Base-by-base conservation (phyloP, 148 eudicot species). In the Camellia sinensis region DNA sequence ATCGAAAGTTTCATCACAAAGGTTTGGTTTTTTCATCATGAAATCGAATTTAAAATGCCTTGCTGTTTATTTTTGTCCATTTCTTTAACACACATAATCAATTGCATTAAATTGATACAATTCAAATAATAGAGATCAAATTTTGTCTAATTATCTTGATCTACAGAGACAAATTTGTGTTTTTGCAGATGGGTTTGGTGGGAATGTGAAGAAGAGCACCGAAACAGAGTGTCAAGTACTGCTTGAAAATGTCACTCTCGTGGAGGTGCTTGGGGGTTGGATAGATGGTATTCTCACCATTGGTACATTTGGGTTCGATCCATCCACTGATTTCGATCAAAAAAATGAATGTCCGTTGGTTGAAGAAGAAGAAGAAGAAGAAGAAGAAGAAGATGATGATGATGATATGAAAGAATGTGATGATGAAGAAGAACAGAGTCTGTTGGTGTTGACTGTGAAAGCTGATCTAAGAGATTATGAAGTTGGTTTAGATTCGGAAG, bases 251-350 rank as follows among this genome's bases (percentile, higher is more conserved):
- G 82, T 71, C 29, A 44, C 71, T 13, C 61, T 83, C 37, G 82
- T 67, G 15, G 80, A 88, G 57, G 77, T 80, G 70, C 54, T 84
- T 22, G 85, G 76, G 41, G 83, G 81, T 50, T 89, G 92, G 94
- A 86, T 78, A 2, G 90, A 88, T 46, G 87, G 90, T 45, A 80
- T 92, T 64, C 81, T 92, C 11, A 73, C 91, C 59, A 92, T 92
- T 60, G 94, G 97, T 46, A 90, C 94, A 43, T 76, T 92, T 0
- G 90, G 92, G 17, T 84, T 90, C 14, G 75, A 84, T 59, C 90
- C 92, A 3, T 71, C 83, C 19, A 85, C 81, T n/a, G 44, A 79
- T 56, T 54, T 57, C 43, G 63, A 75, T 6, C 21, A 53, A 4
- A 44, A 46, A 22, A 56, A 56, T 1, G 64, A 77, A 37, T 18